A percentile compares a stretch with the other conserved stretches of the same genome.
These are phyloP conservation scores for Podila verticillata DNA, from an alignment of 192 early-diverging fungal species.

Conservation along the genomic window DNA sequence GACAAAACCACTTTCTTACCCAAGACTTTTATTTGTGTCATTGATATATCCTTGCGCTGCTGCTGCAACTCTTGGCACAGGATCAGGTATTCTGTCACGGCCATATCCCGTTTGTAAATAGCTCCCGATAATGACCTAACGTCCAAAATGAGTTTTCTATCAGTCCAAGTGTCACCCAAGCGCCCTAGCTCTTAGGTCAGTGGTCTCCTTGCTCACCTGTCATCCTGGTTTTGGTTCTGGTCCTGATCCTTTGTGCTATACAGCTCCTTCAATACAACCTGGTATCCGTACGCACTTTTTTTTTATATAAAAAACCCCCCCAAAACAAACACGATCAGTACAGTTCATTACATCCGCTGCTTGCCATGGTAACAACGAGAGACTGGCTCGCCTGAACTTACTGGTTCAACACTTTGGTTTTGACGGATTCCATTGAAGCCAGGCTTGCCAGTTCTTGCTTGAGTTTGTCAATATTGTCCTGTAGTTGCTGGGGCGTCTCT, in stretches of 20 bases:
- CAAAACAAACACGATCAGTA: too few species aligned
- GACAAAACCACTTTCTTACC: constrained; percentile 7
- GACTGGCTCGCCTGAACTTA: neutral
- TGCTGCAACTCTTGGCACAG: constrained; percentile 26
- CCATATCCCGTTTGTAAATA: constrained; percentile 26
- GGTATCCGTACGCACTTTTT: constrained; percentile 24
- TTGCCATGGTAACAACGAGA: too few species aligned
- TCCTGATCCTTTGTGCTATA: constrained; percentile 4
- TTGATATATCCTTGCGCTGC: constrained; percentile 11
- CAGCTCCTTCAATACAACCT: constrained; percentile 19
- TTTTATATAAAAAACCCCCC: neutral
- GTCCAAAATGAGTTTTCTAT: neutral
- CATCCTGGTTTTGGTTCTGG: constrained; percentile 9
- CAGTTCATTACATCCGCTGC: neutral
- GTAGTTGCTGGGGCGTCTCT: neutral
- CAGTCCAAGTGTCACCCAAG: too few species aligned
- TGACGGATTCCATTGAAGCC: constrained; percentile 10
- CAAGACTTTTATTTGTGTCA: constrained; percentile 8
- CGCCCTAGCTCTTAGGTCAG: neutral
- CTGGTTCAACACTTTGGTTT: constrained; percentile 9
- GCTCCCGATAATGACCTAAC: constrained; percentile 9
- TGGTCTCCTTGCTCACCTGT: constrained; percentile 6
- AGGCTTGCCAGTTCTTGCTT: constrained; percentile 17
- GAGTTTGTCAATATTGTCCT: constrained; percentile 15
- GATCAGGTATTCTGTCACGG: constrained; percentile 27